Evolutionary conservation across 306 rosid genomes (phyloP).

Genomic region (Hippophae tibetana): DNA sequence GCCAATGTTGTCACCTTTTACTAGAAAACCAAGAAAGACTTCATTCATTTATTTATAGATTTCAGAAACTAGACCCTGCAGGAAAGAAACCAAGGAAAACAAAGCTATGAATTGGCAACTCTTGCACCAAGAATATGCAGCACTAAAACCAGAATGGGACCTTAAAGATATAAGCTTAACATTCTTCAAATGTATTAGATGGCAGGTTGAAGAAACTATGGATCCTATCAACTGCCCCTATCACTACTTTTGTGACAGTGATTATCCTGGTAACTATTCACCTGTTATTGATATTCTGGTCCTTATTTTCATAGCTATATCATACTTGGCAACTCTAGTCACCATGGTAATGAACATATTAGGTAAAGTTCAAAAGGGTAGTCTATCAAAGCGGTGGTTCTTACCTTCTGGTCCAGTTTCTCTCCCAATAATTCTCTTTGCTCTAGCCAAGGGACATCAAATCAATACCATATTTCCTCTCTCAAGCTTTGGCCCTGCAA

Average conservation of each 20-base stretch:
- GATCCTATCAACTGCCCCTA: conserved; percentile 68
- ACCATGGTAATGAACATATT: conserved; percentile 34
- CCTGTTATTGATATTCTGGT: conserved; percentile 41
- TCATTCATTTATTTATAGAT: not conserved
- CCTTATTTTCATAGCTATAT: conserved; percentile 37
- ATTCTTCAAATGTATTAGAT: conserved; percentile 83
- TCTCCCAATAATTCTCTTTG: conserved; percentile 63
- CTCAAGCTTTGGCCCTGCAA: conserved; percentile 58
- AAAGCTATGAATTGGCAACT: conserved; percentile 35
- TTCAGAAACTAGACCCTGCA: not conserved
- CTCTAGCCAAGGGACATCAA: conserved; percentile 57
- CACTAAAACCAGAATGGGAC: conserved; percentile 41
- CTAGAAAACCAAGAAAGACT: conserved; percentile 5
- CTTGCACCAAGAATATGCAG: conserved; percentile 35
- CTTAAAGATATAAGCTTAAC: conserved; percentile 28
- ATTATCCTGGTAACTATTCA: conserved; percentile 58
- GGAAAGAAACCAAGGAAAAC: conserved; percentile 11
- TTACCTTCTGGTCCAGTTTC: conserved; percentile 75
- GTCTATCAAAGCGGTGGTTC: conserved; percentile 32
- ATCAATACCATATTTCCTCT: conserved; percentile 66
- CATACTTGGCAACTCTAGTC: conserved; percentile 56
- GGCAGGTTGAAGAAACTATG: conserved; percentile 85
- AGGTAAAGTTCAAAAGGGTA: conserved; percentile 20
- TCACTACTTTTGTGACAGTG: conserved; percentile 74
- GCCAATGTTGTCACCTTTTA: conserved; percentile 17